These are phyloP conservation scores for Xylaria scruposa DNA, from an alignment of 495 filamentous ascomycete genomes.

Conservation along the genomic window DNA sequence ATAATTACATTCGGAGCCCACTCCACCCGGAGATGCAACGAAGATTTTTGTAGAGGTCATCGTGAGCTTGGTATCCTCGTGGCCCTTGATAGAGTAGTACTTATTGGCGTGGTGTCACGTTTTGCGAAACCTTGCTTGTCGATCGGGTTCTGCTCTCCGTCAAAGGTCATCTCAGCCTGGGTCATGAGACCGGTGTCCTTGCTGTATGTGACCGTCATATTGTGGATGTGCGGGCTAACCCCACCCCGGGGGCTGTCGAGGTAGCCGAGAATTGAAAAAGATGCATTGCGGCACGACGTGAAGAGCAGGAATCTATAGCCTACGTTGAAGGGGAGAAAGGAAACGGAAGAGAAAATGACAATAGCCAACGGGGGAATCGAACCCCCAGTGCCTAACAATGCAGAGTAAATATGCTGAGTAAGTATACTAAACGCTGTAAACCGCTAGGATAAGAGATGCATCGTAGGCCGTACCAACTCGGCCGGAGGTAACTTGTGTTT, in stretches of 20 bases:
- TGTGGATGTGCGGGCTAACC: neutral
- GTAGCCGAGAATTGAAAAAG: neutral
- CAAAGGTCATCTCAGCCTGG: neutral
- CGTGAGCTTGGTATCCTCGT: neutral
- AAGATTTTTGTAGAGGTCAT: neutral
- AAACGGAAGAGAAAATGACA: too few relatives aligned
- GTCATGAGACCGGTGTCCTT: neutral
- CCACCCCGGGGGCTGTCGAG: neutral
- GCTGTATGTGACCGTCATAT: neutral
- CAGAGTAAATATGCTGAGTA: too few relatives aligned
- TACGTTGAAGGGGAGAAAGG: neutral
- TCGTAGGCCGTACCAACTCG: too few relatives aligned
- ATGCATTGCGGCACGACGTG: neutral
- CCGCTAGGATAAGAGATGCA: too few relatives aligned
- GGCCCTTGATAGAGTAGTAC: neutral
- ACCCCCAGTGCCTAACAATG: too few relatives aligned
- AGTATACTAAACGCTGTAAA: too few relatives aligned
- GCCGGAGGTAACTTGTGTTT: too few relatives aligned
- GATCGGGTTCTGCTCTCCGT: neutral
- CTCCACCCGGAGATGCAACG: neutral
- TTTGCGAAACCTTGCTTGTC: neutral
- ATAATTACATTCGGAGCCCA: constrained; percentile 3
- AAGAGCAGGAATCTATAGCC: neutral
- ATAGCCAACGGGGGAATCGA: too few relatives aligned
- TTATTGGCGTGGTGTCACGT: neutral